These are phyloP conservation scores for Vigna reflexopilosa DNA, from an alignment of 306 rosid species.

Conservation along the genomic window DNA sequence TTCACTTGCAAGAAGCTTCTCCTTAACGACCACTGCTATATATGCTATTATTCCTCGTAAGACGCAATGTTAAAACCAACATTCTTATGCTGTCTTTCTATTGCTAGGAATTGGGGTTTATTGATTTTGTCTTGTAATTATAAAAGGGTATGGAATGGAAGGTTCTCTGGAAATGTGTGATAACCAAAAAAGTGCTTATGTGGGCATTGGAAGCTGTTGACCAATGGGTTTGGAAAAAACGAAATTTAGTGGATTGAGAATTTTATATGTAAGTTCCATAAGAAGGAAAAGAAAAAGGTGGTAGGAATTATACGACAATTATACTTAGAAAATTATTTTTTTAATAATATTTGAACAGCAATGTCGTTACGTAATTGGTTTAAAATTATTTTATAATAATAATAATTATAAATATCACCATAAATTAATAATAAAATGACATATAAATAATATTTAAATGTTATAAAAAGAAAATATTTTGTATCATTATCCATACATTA, in stretches of 20 bases:
- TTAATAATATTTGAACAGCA: too few species aligned
- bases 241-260: neutral
- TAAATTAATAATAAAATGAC: too few species aligned
- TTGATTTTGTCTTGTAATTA: neutral
- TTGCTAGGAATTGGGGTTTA: neutral
- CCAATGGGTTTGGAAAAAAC: neutral
- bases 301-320: too few species aligned
- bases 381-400: too few species aligned
- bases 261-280: neutral
- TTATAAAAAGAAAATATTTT: too few species aligned
- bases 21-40: too few species aligned
- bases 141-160: neutral
- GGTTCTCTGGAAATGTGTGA: neutral
- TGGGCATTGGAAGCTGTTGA: constrained; percentile 9
- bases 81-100: neutral
- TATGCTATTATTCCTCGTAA: neutral
- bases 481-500: neutral
- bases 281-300: neutral
- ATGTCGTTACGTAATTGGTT: too few species aligned
- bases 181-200: constrained; percentile 25
- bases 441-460: too few species aligned
- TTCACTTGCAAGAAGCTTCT: constrained; percentile 3
- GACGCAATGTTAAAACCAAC: neutral
- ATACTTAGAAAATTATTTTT: too few species aligned
- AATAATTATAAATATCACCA: too few species aligned